Conservation (phyloP, 805 yeast species). For the Teunomyces panamensis region DNA sequence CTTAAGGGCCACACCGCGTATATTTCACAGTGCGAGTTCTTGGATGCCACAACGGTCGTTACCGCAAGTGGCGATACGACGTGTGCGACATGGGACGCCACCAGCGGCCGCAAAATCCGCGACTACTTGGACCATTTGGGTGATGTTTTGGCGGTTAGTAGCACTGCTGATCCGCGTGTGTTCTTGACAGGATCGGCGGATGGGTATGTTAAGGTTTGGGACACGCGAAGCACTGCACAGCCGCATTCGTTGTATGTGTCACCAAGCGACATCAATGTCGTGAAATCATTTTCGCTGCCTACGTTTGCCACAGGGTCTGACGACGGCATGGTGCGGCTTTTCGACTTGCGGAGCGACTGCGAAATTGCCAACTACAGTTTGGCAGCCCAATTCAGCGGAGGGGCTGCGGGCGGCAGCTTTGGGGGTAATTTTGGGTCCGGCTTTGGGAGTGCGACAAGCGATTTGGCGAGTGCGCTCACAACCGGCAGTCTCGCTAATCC, state of each 20-base stretch:
- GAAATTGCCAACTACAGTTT: slow-evolving; percentile 51
- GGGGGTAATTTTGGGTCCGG: too few species aligned
- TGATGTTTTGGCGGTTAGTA: slow-evolving; percentile 55
- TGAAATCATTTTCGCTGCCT: slow-evolving; percentile 53
- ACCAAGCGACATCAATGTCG: slow-evolving; percentile 57
- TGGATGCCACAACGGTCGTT: slow-evolving; percentile 50
- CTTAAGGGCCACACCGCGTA: slow-evolving; percentile 84
- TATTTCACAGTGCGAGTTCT: slow-evolving; percentile 69
- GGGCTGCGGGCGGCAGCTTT: not conserved
- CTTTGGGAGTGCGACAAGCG: too few species aligned
- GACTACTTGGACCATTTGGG: slow-evolving; percentile 68
- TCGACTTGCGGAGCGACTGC: slow-evolving; percentile 77
- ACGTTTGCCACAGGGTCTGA: slow-evolving; percentile 76
- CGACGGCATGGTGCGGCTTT: slow-evolving; percentile 67
- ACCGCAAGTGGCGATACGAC: slow-evolving; percentile 85
- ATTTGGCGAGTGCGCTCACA: not conserved
- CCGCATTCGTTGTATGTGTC: slow-evolving; percentile 54
- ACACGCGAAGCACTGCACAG: slow-evolving; percentile 33
- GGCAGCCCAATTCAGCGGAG: slow-evolving; percentile 8
- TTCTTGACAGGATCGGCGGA: slow-evolving; percentile 70
- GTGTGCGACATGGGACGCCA: slow-evolving; percentile 75
- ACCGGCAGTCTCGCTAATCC: slow-evolving; percentile 46
- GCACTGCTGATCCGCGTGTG: slow-evolving; percentile 12
- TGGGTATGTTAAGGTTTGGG: slow-evolving; percentile 49
- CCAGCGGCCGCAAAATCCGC: slow-evolving; percentile 50